These are phyloP conservation scores for Lomentospora prolificans DNA, from an alignment of 2,329 filamentous ascomycete genomes.

Conservation along the genomic window DNA sequence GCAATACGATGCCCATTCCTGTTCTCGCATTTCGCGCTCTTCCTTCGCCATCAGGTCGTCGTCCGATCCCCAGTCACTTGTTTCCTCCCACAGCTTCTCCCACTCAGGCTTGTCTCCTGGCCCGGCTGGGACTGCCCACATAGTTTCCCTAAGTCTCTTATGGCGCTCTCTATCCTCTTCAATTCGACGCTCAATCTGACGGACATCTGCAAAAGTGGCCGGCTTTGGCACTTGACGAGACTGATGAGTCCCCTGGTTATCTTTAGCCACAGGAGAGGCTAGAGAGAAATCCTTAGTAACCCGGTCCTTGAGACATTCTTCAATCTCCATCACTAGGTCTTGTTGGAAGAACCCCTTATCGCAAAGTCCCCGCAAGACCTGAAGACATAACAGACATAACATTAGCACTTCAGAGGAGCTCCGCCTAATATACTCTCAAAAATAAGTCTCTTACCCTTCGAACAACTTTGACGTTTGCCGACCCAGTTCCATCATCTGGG, in stretches of 20 bases:
- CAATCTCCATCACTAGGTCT: constrained; percentile 68
- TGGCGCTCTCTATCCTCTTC: constrained; percentile 95
- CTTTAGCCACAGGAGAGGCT: constrained; percentile 31
- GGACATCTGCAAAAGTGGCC: constrained; percentile 53
- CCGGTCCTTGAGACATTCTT: constrained; percentile 71
- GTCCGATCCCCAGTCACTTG: constrained; percentile 78
- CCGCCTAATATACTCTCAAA: too few species aligned
- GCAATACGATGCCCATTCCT: constrained; percentile 14
- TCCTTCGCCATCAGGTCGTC: constrained; percentile 70
- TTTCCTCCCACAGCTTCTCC: constrained; percentile 76
- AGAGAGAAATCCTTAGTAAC: constrained; percentile 52
- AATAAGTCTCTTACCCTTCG: constrained; percentile 69
- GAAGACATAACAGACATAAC: not conserved
- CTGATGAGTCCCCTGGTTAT: constrained; percentile 1
- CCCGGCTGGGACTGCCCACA: constrained; percentile 73
- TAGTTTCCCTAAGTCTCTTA: constrained; percentile 81
- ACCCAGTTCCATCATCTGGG: constrained; percentile 75
- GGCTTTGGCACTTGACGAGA: constrained; percentile 2
- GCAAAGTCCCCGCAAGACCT: constrained; percentile 4
- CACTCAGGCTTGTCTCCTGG: constrained; percentile 56
- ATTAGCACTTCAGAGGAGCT: not conserved
- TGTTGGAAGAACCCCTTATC: constrained; percentile 60
- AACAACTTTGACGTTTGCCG: constrained; percentile 89
- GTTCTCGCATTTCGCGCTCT: constrained; percentile 46
- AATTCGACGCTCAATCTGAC: constrained; percentile 88